These are phyloP conservation scores for Erythrobasidium yunnanense DNA, from an alignment of 768 basidiomycete species.

Conservation along the genomic window DNA sequence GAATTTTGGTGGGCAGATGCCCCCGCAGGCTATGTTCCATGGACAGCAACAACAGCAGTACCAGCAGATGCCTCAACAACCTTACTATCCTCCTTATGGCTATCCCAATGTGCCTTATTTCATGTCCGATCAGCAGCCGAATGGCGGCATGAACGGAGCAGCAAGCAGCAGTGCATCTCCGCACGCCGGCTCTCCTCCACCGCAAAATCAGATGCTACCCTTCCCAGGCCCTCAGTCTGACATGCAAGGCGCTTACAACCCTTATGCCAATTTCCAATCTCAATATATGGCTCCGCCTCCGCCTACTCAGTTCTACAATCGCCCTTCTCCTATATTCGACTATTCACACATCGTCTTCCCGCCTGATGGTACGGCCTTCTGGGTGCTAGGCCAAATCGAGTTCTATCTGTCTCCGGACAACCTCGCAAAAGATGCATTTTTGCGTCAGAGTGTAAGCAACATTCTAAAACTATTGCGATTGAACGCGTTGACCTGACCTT, in stretches of 20 bases:
- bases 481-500: background rate
- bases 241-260: no score
- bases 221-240: no score
- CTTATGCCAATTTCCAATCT: no score
- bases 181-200: background rate
- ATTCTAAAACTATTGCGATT: background rate
- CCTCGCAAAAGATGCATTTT: conserved; percentile 71
- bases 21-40: no score
- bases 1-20: background rate
- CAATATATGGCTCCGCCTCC: no score
- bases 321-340: conserved; percentile 10
- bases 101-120: background rate
- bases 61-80: background rate
- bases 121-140: background rate
- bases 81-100: background rate
- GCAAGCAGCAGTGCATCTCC: background rate
- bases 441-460: conserved; percentile 60
- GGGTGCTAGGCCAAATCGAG: conserved; percentile 54
- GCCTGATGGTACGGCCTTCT: conserved; percentile 23
- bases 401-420: conserved; percentile 88
- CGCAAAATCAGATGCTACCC: background rate
- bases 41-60: background rate
- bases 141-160: background rate
- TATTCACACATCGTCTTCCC: conserved; percentile 11
- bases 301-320: background rate